Evolutionary conservation across 306 rosid genomes (phyloP).

Genomic region (Begonia loranthoides): DNA sequence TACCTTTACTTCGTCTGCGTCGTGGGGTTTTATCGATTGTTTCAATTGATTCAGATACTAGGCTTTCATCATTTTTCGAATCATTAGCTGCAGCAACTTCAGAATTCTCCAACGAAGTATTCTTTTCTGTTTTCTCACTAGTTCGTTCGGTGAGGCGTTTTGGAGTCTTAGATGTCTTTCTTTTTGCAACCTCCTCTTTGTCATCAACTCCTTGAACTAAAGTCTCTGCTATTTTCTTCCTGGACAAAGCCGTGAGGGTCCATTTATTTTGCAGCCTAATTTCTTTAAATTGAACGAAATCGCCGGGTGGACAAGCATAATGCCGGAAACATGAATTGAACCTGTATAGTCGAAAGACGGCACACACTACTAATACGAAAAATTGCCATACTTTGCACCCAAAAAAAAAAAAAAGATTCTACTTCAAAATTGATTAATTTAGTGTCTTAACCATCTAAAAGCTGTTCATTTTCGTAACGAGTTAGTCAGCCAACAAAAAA

Average conservation of each 20-base stretch:
- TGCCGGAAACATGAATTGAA: constrained; percentile 28
- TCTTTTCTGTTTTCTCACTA: constrained; percentile 33
- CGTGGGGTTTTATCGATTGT: constrained; percentile 38
- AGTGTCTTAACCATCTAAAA: too few relatives aligned
- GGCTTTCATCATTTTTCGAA: constrained; percentile 25
- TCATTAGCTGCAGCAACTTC: constrained; percentile 26
- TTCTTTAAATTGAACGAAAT: constrained; percentile 32
- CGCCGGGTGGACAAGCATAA: constrained; percentile 15
- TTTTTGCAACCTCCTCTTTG: constrained; percentile 38
- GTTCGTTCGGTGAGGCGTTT: constrained; percentile 18
- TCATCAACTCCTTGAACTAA: constrained; percentile 30
- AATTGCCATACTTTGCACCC: constrained; percentile 4
- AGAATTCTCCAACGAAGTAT: constrained; percentile 19
- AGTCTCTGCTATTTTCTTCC: constrained; percentile 40
- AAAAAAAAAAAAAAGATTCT: not conserved
- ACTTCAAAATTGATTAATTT: too few relatives aligned
- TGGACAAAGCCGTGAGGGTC: constrained; percentile 43
- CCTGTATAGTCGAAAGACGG: constrained; percentile 33
- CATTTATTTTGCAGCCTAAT: constrained; percentile 32
- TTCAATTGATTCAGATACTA: constrained; percentile 19
- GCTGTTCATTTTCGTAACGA: too few relatives aligned
- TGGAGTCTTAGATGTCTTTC: constrained; percentile 38
- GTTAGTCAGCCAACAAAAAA: too few relatives aligned
- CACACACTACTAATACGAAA: constrained; percentile 12
- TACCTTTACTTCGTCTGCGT: constrained; percentile 51